Base-by-base conservation (phyloP, 768 basidiomycete species). In the Lactarius sanguifluus region DNA sequence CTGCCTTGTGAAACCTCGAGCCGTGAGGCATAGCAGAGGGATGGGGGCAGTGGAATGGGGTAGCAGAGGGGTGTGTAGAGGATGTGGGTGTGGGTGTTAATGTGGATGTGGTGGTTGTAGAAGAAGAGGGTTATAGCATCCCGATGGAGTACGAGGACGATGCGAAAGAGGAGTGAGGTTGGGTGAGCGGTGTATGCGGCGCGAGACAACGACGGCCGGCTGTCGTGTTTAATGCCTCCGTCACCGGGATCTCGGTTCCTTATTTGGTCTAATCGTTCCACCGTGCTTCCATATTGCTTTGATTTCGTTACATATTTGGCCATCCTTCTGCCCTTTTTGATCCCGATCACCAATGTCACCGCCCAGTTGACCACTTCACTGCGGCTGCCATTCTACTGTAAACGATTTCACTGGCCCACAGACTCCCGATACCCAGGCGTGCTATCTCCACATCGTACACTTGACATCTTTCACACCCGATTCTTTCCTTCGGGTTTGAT, bases 1-100 rank as follows among this genome's bases (percentile, higher is more conserved):
- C 80, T 32, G 79, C 75, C 57, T 79, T 76, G 43, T 79, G 77
- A 28, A 74, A 73, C 62, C 78, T 76, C 20, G 77, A 77, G 10
- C 75, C 74, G 34, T 69, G 76, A 28, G 77, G 77, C 80, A 82
- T 80, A 58, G 52, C 28, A 20, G 56, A 28, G 40, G 36, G 54
- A 25, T 40, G 28, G 54, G 43, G 57, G 36, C 32, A 43, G 23
- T 20, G 47, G 34, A 30, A 23, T 18, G 32, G 40, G 50, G 28
- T 12, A 45, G 64, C 40, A 30, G 36, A 13, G 41, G 20, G 30
- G 25, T 25, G 40, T 5, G 5, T 23, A 6, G 18, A 5, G 25
- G 18, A 13, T 3, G 54, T 20, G 9, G 23, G 13, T 9, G 30
- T 25, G 20, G 45, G 7, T n/a, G 34, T n/a, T 18, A 10, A 32